A percentile compares a stretch with the other conserved stretches of the same genome.
Conservation (phyloP, 2,329 filamentous ascomycete species). For the Penicillium sp. region DNA sequence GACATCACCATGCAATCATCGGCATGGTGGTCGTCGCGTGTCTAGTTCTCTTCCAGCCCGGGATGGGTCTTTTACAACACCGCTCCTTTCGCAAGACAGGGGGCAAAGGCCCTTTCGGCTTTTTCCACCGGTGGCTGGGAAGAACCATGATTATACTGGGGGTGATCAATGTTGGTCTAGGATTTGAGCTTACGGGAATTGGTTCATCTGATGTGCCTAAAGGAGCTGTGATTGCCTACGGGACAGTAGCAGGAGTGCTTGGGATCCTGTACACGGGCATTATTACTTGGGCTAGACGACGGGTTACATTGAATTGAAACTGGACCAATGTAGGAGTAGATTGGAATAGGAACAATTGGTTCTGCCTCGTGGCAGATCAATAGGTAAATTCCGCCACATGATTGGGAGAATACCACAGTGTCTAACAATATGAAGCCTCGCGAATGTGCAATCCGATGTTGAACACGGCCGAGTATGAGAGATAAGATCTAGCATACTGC, state of each 20-base stretch:
- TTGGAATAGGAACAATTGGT: not conserved
- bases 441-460: not conserved
- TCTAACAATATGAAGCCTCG: not conserved
- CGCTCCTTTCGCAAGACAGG: constrained; percentile 50
- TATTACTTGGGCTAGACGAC: constrained; percentile 1
- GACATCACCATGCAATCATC: constrained; percentile 54
- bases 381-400: not conserved
- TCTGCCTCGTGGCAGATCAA: not conserved
- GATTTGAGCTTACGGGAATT: constrained; percentile 50
- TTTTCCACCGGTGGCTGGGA: constrained; percentile 59
- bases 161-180: constrained; percentile 60
- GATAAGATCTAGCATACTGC: not conserved
- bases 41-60: constrained; percentile 59
- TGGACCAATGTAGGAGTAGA: too few relatives aligned
- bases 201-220: constrained; percentile 34
- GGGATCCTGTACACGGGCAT: constrained; percentile 44
- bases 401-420: not conserved
- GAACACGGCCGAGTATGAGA: not conserved
- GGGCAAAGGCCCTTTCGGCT: constrained; percentile 49
- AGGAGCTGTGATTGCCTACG: constrained; percentile 50
- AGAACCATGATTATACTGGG: constrained; percentile 53
- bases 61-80: constrained; percentile 56
- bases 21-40: constrained; percentile 54
- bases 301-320: not conserved
- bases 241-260: constrained; percentile 52